Conservation (phyloP, 805 yeast genomes). For the Cyberlindnera japonica region DNA sequence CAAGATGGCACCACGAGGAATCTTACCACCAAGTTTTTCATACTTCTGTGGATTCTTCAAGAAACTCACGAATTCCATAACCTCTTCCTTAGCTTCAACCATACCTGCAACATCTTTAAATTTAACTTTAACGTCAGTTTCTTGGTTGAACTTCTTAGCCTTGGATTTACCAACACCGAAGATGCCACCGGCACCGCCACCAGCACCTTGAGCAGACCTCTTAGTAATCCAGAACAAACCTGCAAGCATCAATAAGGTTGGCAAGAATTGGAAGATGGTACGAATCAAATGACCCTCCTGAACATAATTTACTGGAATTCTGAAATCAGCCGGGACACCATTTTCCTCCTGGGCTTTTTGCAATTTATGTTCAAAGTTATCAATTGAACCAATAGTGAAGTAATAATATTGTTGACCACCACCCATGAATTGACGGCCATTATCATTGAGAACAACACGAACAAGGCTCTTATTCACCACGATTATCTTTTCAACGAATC, state of each 20-base stretch:
- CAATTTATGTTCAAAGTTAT: conserved; percentile 77
- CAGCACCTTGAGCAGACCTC: conserved; percentile 45
- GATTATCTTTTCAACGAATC: conserved; percentile 65
- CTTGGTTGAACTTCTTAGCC: conserved; percentile 88
- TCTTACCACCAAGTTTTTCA: conserved; percentile 91
- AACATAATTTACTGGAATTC: conserved; percentile 79
- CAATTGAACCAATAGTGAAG: conserved; percentile 87
- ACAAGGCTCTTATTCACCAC: conserved; percentile 79
- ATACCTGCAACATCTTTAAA: conserved; percentile 97
- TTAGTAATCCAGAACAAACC: conserved; percentile 82
- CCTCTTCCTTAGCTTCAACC: conserved; percentile 94
- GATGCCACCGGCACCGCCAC: conserved; percentile 62
- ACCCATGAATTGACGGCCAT: conserved; percentile 47
- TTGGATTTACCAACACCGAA: conserved; percentile 91
- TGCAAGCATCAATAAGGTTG: conserved; percentile 85
- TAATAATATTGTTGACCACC: conserved; percentile 37
- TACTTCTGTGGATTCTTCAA: conserved; percentile 86
- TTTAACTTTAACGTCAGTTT: conserved; percentile 81
- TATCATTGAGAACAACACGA: conserved; percentile 61
- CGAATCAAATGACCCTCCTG: conserved; percentile 66
- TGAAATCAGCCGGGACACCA: conserved; percentile 54
- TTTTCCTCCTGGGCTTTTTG: conserved; percentile 71
- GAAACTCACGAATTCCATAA: conserved; percentile 95
- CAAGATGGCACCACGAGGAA: conserved; percentile 96
- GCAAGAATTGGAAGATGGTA: conserved; percentile 68